Percentiles rank a stretch among this genome's conserved stretches.
Evolutionary conservation across 768 basidiomycete species (phyloP).

Genomic region (Suillus plorans): DNA sequence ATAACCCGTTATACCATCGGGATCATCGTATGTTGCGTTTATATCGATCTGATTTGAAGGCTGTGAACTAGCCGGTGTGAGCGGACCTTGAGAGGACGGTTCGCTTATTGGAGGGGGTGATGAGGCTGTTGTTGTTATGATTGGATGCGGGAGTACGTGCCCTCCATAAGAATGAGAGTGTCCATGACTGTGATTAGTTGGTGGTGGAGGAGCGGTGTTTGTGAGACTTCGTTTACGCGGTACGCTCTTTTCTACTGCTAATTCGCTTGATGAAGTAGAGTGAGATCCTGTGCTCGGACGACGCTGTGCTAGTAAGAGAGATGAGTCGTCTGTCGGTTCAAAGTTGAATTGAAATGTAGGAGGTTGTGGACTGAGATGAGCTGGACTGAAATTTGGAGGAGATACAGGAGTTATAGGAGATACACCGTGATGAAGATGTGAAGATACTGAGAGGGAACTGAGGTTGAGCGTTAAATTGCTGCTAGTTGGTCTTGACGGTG

Average conservation of each 20-base stretch:
- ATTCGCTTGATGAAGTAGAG: slow-evolving; percentile 47
- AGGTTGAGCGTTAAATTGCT: slow-evolving; percentile 65
- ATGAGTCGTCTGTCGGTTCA: slow-evolving; percentile 32
- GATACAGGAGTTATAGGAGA: slow-evolving; percentile 63
- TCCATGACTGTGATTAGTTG: slow-evolving; percentile 19
- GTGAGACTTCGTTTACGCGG: slow-evolving; percentile 71
- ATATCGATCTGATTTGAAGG: slow-evolving; percentile 29
- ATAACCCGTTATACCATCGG: slow-evolving; percentile 44
- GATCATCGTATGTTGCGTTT: slow-evolving; percentile 53
- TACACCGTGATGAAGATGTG: slow-evolving; percentile 46
- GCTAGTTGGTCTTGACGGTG: slow-evolving; percentile 24
- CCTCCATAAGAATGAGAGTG: slow-evolving; percentile 27
- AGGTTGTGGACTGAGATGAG: slow-evolving; percentile 43
- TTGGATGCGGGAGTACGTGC: slow-evolving; percentile 25
- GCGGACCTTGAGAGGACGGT: slow-evolving; percentile 24
- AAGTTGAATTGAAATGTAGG: slow-evolving; percentile 54
- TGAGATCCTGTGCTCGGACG: slow-evolving; percentile 40
- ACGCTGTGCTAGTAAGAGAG: slow-evolving; percentile 28
- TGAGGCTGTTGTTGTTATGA: slow-evolving; percentile 32
- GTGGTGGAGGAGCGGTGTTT: slow-evolving; percentile 27
- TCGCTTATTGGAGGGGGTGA: slow-evolving; percentile 27
- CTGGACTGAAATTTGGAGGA: slow-evolving; percentile 40
- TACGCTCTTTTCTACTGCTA: slow-evolving; percentile 46
- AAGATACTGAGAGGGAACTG: slow-evolving; percentile 62
- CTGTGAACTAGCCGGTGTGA: slow-evolving; percentile 17